Base-by-base conservation (phyloP, 352 stramenopile genomes). In the Phytophthora macrochlamydospora region DNA sequence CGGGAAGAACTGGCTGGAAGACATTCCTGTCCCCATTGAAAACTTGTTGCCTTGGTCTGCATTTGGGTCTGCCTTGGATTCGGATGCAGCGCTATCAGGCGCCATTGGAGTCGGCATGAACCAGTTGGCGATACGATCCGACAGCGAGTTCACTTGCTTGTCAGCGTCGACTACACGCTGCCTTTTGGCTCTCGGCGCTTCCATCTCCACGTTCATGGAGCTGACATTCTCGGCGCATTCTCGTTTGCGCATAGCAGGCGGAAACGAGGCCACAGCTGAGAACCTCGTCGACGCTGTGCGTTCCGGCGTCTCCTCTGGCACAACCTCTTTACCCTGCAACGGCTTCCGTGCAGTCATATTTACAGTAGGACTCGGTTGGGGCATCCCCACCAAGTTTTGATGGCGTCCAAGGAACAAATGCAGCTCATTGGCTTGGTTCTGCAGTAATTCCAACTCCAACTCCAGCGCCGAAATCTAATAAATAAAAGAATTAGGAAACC, bases 351-450 rank as follows among this genome's bases (percentile, higher is more conserved):
- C 9, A 31, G 43, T 49, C 24, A 42, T 48, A 7, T n/a, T 14
- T 14, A 7, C 55, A 6, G 42, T 69, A 1, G 65, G 48, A 33
- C 33, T 61, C 2, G 63, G 48, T 6, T 29, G 45, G 30, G 54
- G 45, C 38, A 73, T 31, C 3, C 55, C 52, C 0, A 73, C 42
- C 13, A 78, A 40, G 67, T 78, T 72, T 43, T 72, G 79, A 70
- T 90, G 79, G 5, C 77, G 66, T 51, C 72, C 66, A 37, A 88
- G 49, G 43, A 89, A 91, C 55, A 80, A 75, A 50, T 76, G 64
- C 24, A 91, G 65, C 65, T 91, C 82, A 30, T 73, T 78, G 18
- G 79, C 67, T 64, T 91, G 82, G 40, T 89, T 91, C 55, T 87
- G 78, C 35, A 89, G 56, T 38, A 91, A 56, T 45, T 87, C 77